These are phyloP conservation scores for Edaphochlamys debaryana DNA, from an alignment of 139 green algal genomes.

Conservation along the genomic window DNA sequence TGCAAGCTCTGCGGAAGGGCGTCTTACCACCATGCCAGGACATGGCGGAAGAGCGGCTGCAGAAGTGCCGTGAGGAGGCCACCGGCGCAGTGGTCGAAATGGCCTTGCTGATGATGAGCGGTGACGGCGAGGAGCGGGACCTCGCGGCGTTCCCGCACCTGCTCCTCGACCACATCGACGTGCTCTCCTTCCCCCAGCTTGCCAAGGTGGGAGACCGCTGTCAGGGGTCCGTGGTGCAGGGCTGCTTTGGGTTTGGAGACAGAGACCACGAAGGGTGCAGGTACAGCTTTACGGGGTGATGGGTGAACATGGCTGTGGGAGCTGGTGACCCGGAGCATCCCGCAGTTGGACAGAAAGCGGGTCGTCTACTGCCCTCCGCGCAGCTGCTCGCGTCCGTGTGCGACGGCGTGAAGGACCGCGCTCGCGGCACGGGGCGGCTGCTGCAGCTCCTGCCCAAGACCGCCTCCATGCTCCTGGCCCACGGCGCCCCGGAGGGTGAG, in stretches of 20 bases:
- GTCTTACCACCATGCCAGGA: neutral
- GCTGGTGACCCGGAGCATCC: too few relatives aligned
- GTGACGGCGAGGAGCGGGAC: neutral
- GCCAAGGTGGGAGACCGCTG: neutral
- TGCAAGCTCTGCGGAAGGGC: neutral
- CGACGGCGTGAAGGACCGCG: neutral
- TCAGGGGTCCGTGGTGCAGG: too few relatives aligned
- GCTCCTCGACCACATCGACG: slow-evolving; percentile 22
- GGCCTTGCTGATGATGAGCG: neutral
- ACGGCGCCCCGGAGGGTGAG: slow-evolving; percentile 15
- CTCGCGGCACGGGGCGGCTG: neutral
- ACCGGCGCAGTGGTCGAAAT: neutral
- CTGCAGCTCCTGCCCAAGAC: slow-evolving; percentile 24
- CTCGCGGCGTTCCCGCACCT: neutral
- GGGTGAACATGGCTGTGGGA: too few relatives aligned
- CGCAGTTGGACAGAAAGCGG: neutral
- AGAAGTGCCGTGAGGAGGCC: neutral
- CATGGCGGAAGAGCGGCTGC: neutral
- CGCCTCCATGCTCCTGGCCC: neutral
- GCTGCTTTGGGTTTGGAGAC: too few relatives aligned
- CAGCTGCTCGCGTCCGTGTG: slow-evolving; percentile 13
- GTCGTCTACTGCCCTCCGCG: too few relatives aligned
- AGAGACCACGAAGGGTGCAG: too few relatives aligned
- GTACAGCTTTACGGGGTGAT: too few relatives aligned
- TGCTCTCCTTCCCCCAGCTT: slow-evolving; percentile 3